Conservation (phyloP, 495 filamentous ascomycete genomes). For the Staphylotrichum longicolle region DNA sequence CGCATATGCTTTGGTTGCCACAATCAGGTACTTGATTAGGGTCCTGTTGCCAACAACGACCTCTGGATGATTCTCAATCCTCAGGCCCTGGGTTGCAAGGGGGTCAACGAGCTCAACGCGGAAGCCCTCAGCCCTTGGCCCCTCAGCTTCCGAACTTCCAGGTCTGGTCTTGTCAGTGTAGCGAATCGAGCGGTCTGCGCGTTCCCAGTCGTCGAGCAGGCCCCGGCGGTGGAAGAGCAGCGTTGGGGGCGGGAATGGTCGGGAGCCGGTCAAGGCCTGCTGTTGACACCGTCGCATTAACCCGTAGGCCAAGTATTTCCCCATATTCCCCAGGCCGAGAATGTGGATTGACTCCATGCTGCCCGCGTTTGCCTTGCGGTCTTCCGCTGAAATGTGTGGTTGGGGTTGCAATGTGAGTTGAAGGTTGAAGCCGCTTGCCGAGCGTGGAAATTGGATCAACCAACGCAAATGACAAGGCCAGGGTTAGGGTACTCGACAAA, state of each 20-base stretch:
- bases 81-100: no score
- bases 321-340: slow-evolving; percentile 57
- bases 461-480: neutral
- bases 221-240: slow-evolving; percentile 39
- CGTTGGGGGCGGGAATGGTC: slow-evolving; percentile 27
- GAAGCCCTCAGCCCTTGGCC: slow-evolving; percentile 25
- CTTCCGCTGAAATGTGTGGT: no score
- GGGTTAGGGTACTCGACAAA: neutral
- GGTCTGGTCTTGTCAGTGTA: neutral
- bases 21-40: slow-evolving; percentile 61
- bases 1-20: slow-evolving; percentile 62
- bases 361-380: no score
- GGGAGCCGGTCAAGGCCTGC: no score
- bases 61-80: neutral
- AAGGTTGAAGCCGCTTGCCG: no score
- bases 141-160: no score
- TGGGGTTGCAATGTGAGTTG: no score
- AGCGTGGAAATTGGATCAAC: no score
- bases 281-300: slow-evolving; percentile 18
- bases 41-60: neutral
- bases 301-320: slow-evolving; percentile 43
- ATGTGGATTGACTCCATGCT: slow-evolving; percentile 35
- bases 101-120: neutral
- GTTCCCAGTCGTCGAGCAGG: slow-evolving; percentile 33
- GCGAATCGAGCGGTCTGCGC: slow-evolving; percentile 22